Conservation (phyloP, 2,329 filamentous ascomycete genomes). For the Monosporascus sp. region DNA sequence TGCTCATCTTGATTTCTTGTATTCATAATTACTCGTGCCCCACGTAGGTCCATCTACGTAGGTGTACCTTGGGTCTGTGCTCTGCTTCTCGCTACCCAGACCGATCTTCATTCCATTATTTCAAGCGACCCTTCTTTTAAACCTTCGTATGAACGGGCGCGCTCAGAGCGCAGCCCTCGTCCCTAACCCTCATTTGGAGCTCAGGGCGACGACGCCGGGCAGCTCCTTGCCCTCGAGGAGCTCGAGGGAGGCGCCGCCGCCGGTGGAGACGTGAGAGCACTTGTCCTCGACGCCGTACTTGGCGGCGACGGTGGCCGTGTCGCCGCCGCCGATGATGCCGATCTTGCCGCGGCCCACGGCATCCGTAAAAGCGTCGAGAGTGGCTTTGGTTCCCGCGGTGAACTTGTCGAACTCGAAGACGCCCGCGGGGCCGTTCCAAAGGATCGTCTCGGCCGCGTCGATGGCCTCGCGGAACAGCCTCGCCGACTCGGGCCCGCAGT, state of each 20-base stretch:
- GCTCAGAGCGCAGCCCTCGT: no score
- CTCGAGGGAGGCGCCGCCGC: constrained; percentile 92
- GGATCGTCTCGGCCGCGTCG: constrained; percentile 83
- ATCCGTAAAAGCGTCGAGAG: constrained; percentile 79
- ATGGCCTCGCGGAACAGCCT: constrained; percentile 87
- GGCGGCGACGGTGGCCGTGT: constrained; percentile 94
- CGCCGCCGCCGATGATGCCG: constrained; percentile 97
- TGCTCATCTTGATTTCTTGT: no score
- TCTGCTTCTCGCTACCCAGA: no score
- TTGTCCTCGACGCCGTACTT: constrained; percentile 96
- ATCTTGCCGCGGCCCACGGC: constrained; percentile 82
- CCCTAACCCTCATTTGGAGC: constrained; percentile 54
- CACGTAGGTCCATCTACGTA: no score
- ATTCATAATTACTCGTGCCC: no score
- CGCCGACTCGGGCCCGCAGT: constrained; percentile 85
- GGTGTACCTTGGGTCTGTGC: no score
- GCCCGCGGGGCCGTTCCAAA: constrained; percentile 97
- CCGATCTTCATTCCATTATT: no score
- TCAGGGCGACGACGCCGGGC: constrained; percentile 88
- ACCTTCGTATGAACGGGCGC: no score
- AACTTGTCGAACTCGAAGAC: constrained; percentile 98
- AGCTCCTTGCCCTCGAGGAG: constrained; percentile 97
- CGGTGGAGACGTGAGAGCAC: constrained; percentile 96
- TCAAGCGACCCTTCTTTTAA: no score
- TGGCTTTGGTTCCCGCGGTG: constrained; percentile 85